phyloP scores from a whole-genome alignment of 2,329 filamentous ascomycete genomes.

The Balansia obtecta region DNA sequence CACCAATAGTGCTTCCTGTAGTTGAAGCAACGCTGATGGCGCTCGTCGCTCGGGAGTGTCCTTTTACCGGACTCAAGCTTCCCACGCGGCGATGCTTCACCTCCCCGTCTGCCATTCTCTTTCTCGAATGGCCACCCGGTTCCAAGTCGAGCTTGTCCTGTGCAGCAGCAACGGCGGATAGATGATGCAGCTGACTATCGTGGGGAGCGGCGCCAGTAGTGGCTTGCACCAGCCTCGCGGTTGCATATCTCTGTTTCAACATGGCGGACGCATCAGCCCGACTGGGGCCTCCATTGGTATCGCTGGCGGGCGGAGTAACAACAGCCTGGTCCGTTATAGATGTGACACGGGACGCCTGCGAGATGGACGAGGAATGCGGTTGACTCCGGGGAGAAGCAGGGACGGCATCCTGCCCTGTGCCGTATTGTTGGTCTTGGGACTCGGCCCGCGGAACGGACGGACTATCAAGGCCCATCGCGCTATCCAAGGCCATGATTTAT shows the following conservation, averaged over 20 bases:
- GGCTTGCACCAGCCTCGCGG: neutral
- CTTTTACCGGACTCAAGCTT: constrained; percentile 35
- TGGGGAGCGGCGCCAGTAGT: constrained; percentile 29
- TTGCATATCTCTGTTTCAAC: constrained; percentile 5
- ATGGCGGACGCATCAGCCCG: constrained; percentile 10
- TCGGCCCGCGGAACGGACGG: constrained; percentile 2
- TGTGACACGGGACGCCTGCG: constrained; percentile 17
- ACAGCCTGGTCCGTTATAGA: constrained; percentile 15
- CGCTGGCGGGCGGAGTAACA: constrained; percentile 18
- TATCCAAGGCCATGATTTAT: neutral
- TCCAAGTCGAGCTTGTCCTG: constrained; percentile 34
- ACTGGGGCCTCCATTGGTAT: constrained; percentile 9
- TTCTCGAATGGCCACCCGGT: constrained; percentile 36
- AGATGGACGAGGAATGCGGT: constrained; percentile 10
- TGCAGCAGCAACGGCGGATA: constrained; percentile 45
- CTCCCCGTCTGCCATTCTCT: constrained; percentile 65
- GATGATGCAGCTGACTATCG: constrained; percentile 41
- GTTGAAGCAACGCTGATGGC: constrained; percentile 48
- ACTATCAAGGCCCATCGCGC: constrained; percentile 1
- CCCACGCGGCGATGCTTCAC: constrained; percentile 43
- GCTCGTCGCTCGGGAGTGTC: constrained; percentile 62
- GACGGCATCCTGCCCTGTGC: constrained; percentile 2
- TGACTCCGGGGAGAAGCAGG: constrained; percentile 9
- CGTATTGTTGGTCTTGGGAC: neutral
- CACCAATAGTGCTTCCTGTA: constrained; percentile 59